Evolutionary conservation across 2,329 filamentous ascomycete species (phyloP).

Genomic region (Blastomyces silverae): DNA sequence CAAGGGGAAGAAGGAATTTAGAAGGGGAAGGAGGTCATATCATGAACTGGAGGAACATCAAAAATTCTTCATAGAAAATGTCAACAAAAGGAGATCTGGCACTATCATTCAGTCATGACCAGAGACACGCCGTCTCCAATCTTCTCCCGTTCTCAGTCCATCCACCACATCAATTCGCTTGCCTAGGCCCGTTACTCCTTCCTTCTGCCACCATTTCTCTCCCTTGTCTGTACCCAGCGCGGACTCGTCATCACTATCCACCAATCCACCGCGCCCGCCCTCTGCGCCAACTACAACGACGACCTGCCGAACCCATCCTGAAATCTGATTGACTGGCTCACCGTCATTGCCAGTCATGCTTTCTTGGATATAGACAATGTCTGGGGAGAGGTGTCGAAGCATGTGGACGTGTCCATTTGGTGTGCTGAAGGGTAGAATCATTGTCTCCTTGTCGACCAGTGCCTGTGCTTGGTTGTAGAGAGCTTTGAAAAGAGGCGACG

Average conservation of each 20-base stretch:
- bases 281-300: constrained; percentile 54
- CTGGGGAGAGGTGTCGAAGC: constrained; percentile 74
- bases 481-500: constrained; percentile 63
- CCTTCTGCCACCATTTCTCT: constrained; percentile 54
- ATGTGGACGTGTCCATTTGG: constrained; percentile 78
- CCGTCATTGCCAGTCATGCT: constrained; percentile 72
- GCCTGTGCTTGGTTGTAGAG: constrained; percentile 71
- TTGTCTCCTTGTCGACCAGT: constrained; percentile 75
- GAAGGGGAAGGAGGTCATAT: constrained; percentile 6
- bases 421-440: constrained; percentile 84
- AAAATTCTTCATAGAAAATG: background rate
- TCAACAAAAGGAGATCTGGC: constrained; percentile 1
- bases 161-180: constrained; percentile 87
- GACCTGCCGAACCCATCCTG: constrained; percentile 56
- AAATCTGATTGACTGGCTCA: constrained; percentile 60
- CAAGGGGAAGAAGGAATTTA: background rate
- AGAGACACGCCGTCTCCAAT: constrained; percentile 74
- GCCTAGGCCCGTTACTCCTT: constrained; percentile 76
- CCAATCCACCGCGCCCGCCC: constrained; percentile 62
- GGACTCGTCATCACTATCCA: constrained; percentile 64
- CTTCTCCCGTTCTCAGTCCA: constrained; percentile 70
- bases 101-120: constrained; percentile 46
- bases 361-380: constrained; percentile 82
- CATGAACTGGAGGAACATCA: constrained; percentile 10
- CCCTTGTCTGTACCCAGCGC: constrained; percentile 26